These are phyloP conservation scores for Jaltomata sinuosa DNA, from an alignment of 257 asterid genomes.

Conservation along the genomic window DNA sequence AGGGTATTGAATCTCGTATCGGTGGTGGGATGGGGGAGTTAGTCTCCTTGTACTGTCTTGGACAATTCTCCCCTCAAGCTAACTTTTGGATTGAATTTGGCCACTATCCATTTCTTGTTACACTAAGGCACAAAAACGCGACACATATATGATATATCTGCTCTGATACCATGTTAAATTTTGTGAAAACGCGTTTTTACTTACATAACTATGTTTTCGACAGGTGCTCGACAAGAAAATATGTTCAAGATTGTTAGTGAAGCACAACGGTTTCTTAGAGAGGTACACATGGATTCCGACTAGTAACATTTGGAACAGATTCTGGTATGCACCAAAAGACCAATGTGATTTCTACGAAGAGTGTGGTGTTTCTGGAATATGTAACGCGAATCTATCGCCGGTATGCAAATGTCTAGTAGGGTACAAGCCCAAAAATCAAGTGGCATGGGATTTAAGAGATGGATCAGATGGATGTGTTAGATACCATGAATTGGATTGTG, in stretches of 20 bases:
- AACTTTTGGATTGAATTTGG: neutral
- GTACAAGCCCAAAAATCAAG: slow-evolving; percentile 21
- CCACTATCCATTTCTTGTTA: neutral
- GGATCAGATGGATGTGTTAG: slow-evolving; percentile 31
- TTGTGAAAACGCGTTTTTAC: neutral
- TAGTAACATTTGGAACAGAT: slow-evolving; percentile 33
- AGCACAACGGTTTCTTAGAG: slow-evolving; percentile 20
- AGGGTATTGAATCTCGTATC: too few relatives aligned
- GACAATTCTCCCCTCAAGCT: neutral
- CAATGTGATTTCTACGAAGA: slow-evolving; percentile 23
- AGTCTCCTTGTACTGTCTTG: accelerated
- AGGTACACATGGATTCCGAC: slow-evolving; percentile 49
- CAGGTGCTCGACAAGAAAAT: slow-evolving; percentile 22
- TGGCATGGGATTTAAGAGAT: slow-evolving; percentile 12
- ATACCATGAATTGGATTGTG: slow-evolving; percentile 28
- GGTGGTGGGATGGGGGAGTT: neutral
- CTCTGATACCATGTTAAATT: neutral
- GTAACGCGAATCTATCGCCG: slow-evolving; percentile 8
- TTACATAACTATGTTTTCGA: neutral
- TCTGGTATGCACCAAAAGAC: slow-evolving; percentile 51
- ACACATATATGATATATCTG: neutral
- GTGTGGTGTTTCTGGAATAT: slow-evolving; percentile 31
- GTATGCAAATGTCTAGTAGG: slow-evolving; percentile 31
- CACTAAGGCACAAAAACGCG: neutral
- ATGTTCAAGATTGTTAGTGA: slow-evolving; percentile 37